phyloP scores from a whole-genome alignment of 2,329 filamentous ascomycete species.

The Exophiala phaeomuriformis region DNA sequence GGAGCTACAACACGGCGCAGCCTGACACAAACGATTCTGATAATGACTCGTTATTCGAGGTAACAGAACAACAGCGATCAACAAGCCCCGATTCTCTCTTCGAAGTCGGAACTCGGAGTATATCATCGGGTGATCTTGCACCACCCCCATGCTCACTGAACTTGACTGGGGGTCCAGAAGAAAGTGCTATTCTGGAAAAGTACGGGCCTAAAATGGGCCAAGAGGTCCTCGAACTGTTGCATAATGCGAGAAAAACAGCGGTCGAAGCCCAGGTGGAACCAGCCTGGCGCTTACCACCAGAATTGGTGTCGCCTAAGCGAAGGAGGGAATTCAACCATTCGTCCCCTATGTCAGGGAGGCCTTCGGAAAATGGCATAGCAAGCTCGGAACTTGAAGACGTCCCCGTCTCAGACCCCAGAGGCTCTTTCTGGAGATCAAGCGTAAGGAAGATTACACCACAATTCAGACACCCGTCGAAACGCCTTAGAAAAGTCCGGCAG shows the following conservation, averaged over 20 bases:
- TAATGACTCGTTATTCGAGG: slow-evolving; percentile 18
- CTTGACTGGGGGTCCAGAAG: slow-evolving; percentile 5
- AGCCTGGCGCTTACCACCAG: slow-evolving; percentile 26
- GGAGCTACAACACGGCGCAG: not conserved
- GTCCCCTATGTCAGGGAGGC: too few species aligned
- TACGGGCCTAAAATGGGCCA: slow-evolving; percentile 19
- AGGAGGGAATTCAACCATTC: too few species aligned
- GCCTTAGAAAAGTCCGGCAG: slow-evolving; percentile 8
- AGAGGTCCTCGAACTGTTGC: slow-evolving; percentile 20
- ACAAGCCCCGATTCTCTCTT: slow-evolving; percentile 26
- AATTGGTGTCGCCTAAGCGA: slow-evolving; percentile 4
- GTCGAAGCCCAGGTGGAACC: slow-evolving; percentile 26
- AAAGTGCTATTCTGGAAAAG: slow-evolving; percentile 11
- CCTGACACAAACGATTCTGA: slow-evolving; percentile 7
- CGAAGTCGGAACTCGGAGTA: not conserved
- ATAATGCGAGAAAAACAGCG: slow-evolving; percentile 14
- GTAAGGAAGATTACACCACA: slow-evolving; percentile 4
- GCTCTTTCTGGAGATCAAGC: not conserved
- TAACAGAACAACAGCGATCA: slow-evolving; percentile 2
- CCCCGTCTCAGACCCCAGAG: not conserved
- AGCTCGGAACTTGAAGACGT: not conserved
- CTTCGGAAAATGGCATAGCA: too few species aligned
- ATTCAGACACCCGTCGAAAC: slow-evolving; percentile 4
- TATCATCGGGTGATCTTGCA: not conserved
- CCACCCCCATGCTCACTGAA: not conserved